Base-by-base conservation (phyloP, 129 eudicot species). In the Tagetes patula region DNA sequence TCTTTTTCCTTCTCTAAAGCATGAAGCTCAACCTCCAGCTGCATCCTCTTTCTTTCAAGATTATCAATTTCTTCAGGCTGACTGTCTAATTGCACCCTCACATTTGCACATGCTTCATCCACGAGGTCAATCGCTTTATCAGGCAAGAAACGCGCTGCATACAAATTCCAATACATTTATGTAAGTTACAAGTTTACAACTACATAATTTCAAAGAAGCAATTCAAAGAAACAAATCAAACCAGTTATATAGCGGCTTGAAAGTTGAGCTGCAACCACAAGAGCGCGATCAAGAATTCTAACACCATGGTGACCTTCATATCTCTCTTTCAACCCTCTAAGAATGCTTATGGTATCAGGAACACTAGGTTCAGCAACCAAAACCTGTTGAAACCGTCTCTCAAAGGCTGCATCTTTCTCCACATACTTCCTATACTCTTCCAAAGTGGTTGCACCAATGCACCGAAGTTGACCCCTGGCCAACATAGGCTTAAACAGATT, bases 281-380 rank as follows among this genome's bases (percentile, higher is more conserved):
- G 82, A 53, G 98, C 95, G 1, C 98, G 82, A 68, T 92, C 98
- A 81, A 81, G 96, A 71, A 89, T 92, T 5, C 89, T 73, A 55
- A 92, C 95, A 87, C 98, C 96, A 77, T 92, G 98, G 72, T 92
- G 98, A 1, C 95, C 98, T 80, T 92, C 98, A 64, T 92, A 92
- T 34, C 82, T 87, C 80, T 92, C 96, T 71, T 92, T 92, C 65
- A 92, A 42, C 37, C 98, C 98, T 67, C 96, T 85, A 69, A 92
- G 88, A 52, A 89, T 92, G 49, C 88, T 94, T 4, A 90, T 74
- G 0, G 98, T 94, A 33, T 90, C 98, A 4, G 82, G 67, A 43
- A 90, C 91, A 73, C 97, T 94, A 0, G 98, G 98, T 60, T 94
- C 98, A 50, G 97, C 97, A 68, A 94, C 98, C 79, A 87, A 79